A percentile compares a stretch with the other conserved stretches of the same genome.
phyloP scores from a whole-genome alignment of 2,329 filamentous ascomycete genomes.

The Penicillium frequentans region DNA sequence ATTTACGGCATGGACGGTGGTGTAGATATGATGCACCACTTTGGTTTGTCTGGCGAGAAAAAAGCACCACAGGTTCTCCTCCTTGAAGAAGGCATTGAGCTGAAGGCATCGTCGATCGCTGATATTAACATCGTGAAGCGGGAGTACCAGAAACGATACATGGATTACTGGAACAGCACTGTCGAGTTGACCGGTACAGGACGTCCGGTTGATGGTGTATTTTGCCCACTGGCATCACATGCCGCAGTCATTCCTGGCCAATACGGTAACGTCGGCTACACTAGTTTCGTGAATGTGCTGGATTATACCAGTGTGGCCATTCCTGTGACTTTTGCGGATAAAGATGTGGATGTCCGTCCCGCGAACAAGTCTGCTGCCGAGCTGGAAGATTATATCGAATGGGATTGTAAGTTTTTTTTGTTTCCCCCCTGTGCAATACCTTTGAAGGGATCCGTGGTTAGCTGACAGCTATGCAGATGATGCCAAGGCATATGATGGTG shows the following conservation, averaged over 20 bases:
- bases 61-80: conserved; percentile 46
- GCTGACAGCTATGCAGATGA: conserved; percentile 41
- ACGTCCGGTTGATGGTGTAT: conserved; percentile 54
- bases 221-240: conserved; percentile 44
- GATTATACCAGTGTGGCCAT: conserved; percentile 58
- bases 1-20: conserved; percentile 48
- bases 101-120: conserved; percentile 45
- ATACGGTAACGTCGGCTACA: conserved; percentile 51
- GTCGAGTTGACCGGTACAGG: conserved; percentile 50
- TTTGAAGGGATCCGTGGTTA: neutral
- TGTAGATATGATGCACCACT: conserved; percentile 50
- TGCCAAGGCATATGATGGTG: conserved; percentile 49
- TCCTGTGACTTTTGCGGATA: conserved; percentile 57
- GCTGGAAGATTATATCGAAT: conserved; percentile 46
- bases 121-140: conserved; percentile 55
- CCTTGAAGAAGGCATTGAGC: conserved; percentile 32
- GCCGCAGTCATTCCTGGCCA: conserved; percentile 42
- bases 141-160: conserved; percentile 58
- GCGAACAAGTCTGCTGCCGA: conserved; percentile 43
- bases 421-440: neutral
- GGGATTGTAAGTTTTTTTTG: conserved; percentile 45
- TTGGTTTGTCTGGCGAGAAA: conserved; percentile 58
- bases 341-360: conserved; percentile 47
- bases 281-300: conserved; percentile 52
- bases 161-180: conserved; percentile 65